phyloP scores from a whole-genome alignment of 495 filamentous ascomycete genomes.

The Mytilinidion resinicola region DNA sequence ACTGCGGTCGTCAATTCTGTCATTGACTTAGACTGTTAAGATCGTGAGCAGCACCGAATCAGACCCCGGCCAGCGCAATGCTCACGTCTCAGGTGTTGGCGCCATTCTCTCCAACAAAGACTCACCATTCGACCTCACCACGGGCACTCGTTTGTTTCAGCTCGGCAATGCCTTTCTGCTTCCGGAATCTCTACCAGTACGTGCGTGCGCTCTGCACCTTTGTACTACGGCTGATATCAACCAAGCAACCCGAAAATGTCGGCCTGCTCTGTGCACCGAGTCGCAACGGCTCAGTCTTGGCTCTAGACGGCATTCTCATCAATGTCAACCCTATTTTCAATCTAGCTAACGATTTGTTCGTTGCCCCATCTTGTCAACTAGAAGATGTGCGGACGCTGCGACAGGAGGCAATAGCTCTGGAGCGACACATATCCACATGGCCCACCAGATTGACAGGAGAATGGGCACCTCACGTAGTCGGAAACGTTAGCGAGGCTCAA shows the following conservation, averaged over 20 bases:
- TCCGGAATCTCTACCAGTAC: background rate
- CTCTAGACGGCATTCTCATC: background rate
- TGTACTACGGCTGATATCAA: background rate
- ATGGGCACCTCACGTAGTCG: background rate
- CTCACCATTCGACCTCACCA: background rate
- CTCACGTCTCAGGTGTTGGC: background rate
- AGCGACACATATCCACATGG: background rate
- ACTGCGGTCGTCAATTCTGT: no score
- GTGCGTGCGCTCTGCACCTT: background rate
- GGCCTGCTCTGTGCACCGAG: slow-evolving; percentile 1
- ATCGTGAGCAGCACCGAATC: no score
- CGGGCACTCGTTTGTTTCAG: background rate
- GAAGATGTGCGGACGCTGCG: background rate
- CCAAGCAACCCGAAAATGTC: background rate
- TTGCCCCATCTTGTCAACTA: background rate
- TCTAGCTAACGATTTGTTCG: background rate
- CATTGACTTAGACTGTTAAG: no score
- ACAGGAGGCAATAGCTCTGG: background rate
- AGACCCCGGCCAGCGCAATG: background rate
- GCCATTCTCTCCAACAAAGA: background rate
- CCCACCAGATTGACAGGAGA: background rate
- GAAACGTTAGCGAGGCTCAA: background rate
- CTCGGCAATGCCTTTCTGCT: background rate
- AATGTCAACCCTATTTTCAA: background rate
- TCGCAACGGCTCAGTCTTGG: background rate